A percentile compares a stretch with the other conserved stretches of the same genome.
Conservation (phyloP, 1,284 basidiomycete genomes). For the Puccinia coronata region DNA sequence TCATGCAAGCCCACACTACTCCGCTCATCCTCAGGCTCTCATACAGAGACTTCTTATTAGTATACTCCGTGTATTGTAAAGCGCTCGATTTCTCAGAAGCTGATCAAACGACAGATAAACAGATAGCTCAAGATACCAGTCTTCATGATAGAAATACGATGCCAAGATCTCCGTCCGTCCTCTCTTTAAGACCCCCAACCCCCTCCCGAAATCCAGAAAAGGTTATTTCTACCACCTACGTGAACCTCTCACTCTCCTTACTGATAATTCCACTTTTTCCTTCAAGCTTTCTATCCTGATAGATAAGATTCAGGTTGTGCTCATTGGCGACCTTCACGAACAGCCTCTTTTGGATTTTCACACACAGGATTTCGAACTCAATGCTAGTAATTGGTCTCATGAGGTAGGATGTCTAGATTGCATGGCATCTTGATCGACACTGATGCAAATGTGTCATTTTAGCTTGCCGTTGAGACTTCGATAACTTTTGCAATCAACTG, state of each 20-base stretch:
- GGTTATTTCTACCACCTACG: conserved; percentile 14
- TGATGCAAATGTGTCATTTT: conserved; percentile 15
- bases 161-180: not conserved
- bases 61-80: conserved; percentile 48
- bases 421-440: conserved; percentile 26
- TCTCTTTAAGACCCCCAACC: not conserved
- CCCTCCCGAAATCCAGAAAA: conserved; percentile 24
- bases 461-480: conserved; percentile 80
- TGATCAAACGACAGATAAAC: not conserved
- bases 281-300: conserved; percentile 79
- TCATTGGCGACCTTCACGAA: conserved; percentile 94
- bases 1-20: conserved; percentile 44
- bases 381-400: conserved; percentile 88
- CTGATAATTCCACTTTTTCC: not conserved
- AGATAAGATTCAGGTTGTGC: conserved; percentile 86
- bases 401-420: conserved; percentile 65
- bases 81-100: conserved; percentile 45
- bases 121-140: not conserved
- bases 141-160: not conserved
- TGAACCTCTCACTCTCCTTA: not conserved
- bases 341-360: conserved; percentile 89
- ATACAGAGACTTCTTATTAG: conserved; percentile 42
- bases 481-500: conserved; percentile 79
- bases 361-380: conserved; percentile 79
- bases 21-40: conserved; percentile 43